phyloP scores from a whole-genome alignment of 139 green algal genomes.

The Tetraselmis chui region DNA sequence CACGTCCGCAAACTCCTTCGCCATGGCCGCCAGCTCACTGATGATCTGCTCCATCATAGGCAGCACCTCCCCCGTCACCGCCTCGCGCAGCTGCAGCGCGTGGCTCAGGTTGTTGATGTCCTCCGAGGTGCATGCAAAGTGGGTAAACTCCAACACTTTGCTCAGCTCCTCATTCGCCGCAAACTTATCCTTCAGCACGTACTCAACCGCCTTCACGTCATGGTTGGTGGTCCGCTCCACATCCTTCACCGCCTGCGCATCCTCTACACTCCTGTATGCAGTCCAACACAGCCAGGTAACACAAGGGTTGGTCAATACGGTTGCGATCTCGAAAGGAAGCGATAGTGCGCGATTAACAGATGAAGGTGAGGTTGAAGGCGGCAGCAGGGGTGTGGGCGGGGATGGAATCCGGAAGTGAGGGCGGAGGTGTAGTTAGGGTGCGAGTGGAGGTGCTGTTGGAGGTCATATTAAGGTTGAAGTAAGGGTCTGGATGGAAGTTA shows the following conservation, averaged over 20 bases:
- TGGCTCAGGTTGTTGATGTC: conserved; percentile 99
- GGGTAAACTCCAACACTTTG: conserved; percentile 90
- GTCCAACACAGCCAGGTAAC: too few species aligned
- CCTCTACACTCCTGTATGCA: neutral
- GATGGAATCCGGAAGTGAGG: neutral
- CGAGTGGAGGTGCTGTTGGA: too few species aligned
- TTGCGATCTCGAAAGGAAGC: too few species aligned
- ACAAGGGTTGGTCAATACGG: too few species aligned
- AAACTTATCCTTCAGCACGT: conserved; percentile 89
- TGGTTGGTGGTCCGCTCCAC: conserved; percentile 97
- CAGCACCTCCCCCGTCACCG: conserved; percentile 60
- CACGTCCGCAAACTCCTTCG: conserved; percentile 70
- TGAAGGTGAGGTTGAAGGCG: too few species aligned
- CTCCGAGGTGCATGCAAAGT: conserved; percentile 98
- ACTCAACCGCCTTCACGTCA: conserved; percentile 99
- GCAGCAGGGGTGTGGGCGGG: neutral
- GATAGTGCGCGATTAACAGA: too few species aligned
- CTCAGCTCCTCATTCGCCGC: conserved; percentile 19
- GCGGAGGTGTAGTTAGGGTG: neutral
- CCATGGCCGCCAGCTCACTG: conserved; percentile 49
- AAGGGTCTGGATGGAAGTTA: too few species aligned
- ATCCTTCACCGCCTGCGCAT: conserved; percentile 53
- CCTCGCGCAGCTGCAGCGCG: conserved; percentile 91
- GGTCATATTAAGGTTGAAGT: too few species aligned
- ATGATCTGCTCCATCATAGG: conserved; percentile 87